Evolutionary conservation across 371 early-diverging fungal species (phyloP).

Genomic region (Apophysomyces ossiformis): DNA sequence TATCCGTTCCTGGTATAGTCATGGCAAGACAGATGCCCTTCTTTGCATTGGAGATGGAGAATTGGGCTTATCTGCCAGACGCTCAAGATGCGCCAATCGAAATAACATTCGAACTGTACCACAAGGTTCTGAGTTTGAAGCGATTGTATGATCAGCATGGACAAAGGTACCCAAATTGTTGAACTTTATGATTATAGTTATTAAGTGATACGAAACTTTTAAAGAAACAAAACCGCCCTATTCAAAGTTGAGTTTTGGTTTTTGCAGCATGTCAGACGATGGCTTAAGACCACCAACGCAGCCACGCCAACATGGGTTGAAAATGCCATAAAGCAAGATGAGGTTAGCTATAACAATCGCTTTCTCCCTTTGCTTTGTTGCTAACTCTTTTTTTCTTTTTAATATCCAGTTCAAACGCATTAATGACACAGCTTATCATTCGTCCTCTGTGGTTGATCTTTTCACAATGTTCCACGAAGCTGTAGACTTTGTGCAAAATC

Average conservation of each 20-base stretch:
- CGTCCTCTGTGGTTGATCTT: conserved; percentile 74
- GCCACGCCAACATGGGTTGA: conserved; percentile 54
- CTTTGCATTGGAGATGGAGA: conserved; percentile 48
- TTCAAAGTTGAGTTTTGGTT: conserved; percentile 64
- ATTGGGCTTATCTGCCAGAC: conserved; percentile 30
- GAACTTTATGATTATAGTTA: neutral
- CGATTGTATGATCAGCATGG: conserved; percentile 31
- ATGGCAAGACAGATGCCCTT: conserved; percentile 43
- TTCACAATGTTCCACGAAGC: conserved; percentile 71
- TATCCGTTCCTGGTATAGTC: conserved; percentile 31
- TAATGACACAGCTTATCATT: conserved; percentile 58
- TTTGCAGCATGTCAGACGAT: conserved; percentile 53
- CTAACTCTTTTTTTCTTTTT: neutral
- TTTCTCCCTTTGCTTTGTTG: too few relatives aligned
- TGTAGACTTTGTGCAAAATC: conserved; percentile 53
- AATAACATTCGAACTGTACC: conserved; percentile 35
- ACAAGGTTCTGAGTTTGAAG: conserved; percentile 31
- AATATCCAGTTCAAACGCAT: conserved; percentile 49
- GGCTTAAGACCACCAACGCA: conserved; percentile 47
- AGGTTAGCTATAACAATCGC: conserved; percentile 27
- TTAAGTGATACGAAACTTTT: neutral
- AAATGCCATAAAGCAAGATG: conserved; percentile 54
- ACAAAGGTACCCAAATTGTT: conserved; percentile 21
- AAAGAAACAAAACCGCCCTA: conserved; percentile 27
- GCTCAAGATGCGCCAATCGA: conserved; percentile 32